Evolutionary conservation across 805 yeast genomes (phyloP).

Genomic region (Ogataea henricii): DNA sequence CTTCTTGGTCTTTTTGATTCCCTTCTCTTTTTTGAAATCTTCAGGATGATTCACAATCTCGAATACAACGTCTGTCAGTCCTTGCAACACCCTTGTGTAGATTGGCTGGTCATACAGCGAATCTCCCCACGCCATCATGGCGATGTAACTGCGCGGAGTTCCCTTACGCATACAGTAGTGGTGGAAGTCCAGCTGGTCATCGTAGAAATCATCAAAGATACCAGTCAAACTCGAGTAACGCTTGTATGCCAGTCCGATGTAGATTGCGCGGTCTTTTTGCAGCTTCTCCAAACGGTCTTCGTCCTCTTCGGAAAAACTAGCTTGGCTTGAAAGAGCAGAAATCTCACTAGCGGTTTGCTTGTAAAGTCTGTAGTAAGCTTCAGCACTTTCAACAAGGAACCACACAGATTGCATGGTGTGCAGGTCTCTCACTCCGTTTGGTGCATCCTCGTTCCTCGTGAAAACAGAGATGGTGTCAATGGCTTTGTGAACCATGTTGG

Average conservation of each 20-base stretch:
- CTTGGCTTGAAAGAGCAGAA: slow-evolving; percentile 18
- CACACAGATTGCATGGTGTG: slow-evolving; percentile 90
- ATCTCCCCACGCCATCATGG: slow-evolving; percentile 83
- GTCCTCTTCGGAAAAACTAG: slow-evolving; percentile 34
- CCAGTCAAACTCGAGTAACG: slow-evolving; percentile 68
- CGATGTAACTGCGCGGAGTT: slow-evolving; percentile 80
- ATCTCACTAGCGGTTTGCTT: slow-evolving; percentile 31
- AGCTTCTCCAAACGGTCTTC: slow-evolving; percentile 45
- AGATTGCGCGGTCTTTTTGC: slow-evolving; percentile 34
- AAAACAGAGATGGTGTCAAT: slow-evolving; percentile 72
- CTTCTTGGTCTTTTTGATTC: slow-evolving; percentile 39
- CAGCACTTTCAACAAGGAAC: slow-evolving; percentile 85
- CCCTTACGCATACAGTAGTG: slow-evolving; percentile 89
- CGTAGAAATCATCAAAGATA: slow-evolving; percentile 67
- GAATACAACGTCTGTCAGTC: slow-evolving; percentile 60
- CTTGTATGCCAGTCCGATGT: slow-evolving; percentile 75
- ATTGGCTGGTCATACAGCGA: slow-evolving; percentile 66
- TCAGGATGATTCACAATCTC: slow-evolving; percentile 35
- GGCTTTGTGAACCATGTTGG: slow-evolving; percentile 73
- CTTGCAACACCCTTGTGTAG: slow-evolving; percentile 67
- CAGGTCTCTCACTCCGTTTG: slow-evolving; percentile 84
- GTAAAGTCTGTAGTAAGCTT: slow-evolving; percentile 69
- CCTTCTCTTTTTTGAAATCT: slow-evolving; percentile 20
- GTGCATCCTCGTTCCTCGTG: slow-evolving; percentile 79
- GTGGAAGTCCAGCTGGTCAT: slow-evolving; percentile 94